A percentile compares a stretch with the other conserved stretches of the same genome.
These are phyloP conservation scores for Emergomyces africanus DNA, from an alignment of 2,329 filamentous ascomycete genomes.

Conservation along the genomic window DNA sequence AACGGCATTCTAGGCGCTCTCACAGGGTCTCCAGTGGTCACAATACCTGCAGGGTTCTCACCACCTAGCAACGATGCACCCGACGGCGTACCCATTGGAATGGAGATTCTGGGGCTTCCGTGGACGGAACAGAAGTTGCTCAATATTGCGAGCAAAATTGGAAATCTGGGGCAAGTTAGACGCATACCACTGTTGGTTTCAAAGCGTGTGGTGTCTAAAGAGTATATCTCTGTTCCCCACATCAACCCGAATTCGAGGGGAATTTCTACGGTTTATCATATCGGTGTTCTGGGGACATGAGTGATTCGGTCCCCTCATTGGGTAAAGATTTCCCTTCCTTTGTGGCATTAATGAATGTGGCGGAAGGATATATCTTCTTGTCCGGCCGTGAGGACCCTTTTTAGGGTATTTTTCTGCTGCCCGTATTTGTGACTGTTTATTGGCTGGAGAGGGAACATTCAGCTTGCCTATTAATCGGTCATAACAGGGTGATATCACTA, in stretches of 20 bases:
- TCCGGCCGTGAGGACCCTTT: no score
- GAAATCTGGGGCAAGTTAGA: slow-evolving; percentile 33
- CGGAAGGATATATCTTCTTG: not conserved
- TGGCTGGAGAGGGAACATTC: no score
- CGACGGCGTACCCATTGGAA: slow-evolving; percentile 48
- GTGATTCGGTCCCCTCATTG: not conserved
- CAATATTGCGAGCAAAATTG: slow-evolving; percentile 40
- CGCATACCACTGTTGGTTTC: slow-evolving; percentile 25
- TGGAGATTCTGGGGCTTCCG: slow-evolving; percentile 49
- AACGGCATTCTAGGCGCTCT: slow-evolving; percentile 46
- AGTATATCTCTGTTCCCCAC: not conserved
- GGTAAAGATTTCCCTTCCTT: not conserved
- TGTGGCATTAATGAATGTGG: not conserved
- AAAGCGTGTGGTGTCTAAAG: not conserved
- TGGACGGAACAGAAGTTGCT: slow-evolving; percentile 45
- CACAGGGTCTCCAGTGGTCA: slow-evolving; percentile 41
- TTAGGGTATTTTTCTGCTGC: no score
- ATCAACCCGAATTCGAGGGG: not conserved
- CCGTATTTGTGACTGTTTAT: no score
- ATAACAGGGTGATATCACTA: no score
- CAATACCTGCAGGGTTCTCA: slow-evolving; percentile 20
- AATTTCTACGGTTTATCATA: not conserved
- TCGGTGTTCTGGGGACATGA: not conserved
- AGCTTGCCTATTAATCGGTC: no score
- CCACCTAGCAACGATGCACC: slow-evolving; percentile 27